A percentile compares a stretch with the other conserved stretches of the same genome.
phyloP scores from a whole-genome alignment of 2,329 filamentous ascomycete species.

The Hypoxylon sp. region DNA sequence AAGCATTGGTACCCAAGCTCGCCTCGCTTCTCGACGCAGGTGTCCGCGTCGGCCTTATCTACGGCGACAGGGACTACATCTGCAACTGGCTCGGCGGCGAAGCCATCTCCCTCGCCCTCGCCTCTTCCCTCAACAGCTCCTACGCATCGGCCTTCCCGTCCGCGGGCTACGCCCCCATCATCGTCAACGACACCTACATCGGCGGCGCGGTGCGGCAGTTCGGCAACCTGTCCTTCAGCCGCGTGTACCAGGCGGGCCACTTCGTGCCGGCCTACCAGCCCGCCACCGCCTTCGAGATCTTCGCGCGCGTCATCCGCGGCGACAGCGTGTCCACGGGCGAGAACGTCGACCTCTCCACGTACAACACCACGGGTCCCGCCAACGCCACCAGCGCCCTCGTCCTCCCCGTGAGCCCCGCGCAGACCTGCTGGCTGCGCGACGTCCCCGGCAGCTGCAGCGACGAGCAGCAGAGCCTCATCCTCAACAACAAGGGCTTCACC shows the following conservation, averaged over 20 bases:
- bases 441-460: conserved; percentile 62
- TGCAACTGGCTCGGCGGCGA: conserved; percentile 70
- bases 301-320: conserved; percentile 62
- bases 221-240: conserved; percentile 70
- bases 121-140: conserved; percentile 57
- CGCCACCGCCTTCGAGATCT: conserved; percentile 58
- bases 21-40: conserved; percentile 66
- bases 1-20: conserved; percentile 56
- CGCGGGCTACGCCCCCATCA: conserved; percentile 74
- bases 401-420: conserved; percentile 57
- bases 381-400: conserved; percentile 63
- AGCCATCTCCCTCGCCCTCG: conserved; percentile 59
- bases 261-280: conserved; percentile 63
- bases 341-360: conserved; percentile 59
- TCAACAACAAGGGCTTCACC: conserved; percentile 29
- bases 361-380: conserved; percentile 62
- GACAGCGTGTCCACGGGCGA: conserved; percentile 60
- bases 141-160: conserved; percentile 65
- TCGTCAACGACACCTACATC: conserved; percentile 61
- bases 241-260: conserved; percentile 67
- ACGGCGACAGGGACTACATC: conserved; percentile 68
- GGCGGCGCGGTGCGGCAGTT: conserved; percentile 74
- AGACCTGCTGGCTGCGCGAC: conserved; percentile 68
- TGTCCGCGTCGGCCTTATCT: conserved; percentile 66
- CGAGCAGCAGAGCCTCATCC: conserved; percentile 55